A percentile compares a stretch with the other conserved stretches of the same genome.
Evolutionary conservation across 108 stramenopile genomes (phyloP).

Genomic region (Skeletonema costatum): DNA sequence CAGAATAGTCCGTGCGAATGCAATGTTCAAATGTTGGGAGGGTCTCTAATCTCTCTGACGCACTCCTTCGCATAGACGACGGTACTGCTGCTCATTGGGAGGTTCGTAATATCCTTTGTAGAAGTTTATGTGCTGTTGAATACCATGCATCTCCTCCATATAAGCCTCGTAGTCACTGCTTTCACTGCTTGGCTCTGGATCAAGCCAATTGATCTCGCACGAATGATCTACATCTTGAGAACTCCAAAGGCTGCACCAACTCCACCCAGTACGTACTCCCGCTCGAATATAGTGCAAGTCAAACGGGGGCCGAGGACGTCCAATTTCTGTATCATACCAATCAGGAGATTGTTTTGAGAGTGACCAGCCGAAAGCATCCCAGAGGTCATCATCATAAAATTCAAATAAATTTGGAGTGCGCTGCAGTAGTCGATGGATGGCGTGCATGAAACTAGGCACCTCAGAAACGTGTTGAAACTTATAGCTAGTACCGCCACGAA

Average conservation of each 20-base stretch:
- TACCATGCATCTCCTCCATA: background rate
- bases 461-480: background rate
- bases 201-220: constrained; percentile 5
- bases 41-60: no score
- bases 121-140: background rate
- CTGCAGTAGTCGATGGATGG: background rate
- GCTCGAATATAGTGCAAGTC: no score
- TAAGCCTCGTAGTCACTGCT: background rate
- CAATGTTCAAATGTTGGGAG: no score
- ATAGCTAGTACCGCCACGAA: background rate
- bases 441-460: background rate
- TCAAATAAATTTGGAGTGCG: no score
- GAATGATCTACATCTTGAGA: background rate
- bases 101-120: background rate
- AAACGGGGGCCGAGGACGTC: no score
- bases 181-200: background rate
- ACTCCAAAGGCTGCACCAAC: background rate
- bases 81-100: background rate
- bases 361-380: no score
- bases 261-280: no score
- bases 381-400: no score
- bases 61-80: background rate
- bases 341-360: no score
- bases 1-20: no score
- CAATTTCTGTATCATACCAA: no score